Conservation (phyloP, 2,329 filamentous ascomycete species). For the Zalaria sp. region DNA sequence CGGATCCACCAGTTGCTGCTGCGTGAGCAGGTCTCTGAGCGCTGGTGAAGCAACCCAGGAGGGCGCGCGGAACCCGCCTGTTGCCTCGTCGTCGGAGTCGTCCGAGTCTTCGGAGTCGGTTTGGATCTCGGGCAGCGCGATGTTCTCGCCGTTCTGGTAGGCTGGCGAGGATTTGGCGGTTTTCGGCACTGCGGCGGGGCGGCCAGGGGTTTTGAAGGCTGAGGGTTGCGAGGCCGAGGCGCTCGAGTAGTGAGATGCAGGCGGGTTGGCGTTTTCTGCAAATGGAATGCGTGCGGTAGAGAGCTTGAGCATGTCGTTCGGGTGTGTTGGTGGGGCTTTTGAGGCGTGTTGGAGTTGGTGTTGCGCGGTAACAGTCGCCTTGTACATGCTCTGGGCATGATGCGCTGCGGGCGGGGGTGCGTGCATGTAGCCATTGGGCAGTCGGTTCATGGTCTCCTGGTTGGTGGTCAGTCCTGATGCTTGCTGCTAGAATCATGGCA, state of each 20-base stretch:
- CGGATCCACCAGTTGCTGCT: conserved; percentile 77
- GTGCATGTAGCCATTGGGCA: conserved; percentile 47
- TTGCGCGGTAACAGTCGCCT: conserved; percentile 51
- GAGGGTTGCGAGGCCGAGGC: conserved; percentile 9
- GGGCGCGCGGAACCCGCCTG: conserved; percentile 46
- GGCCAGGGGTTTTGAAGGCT: conserved; percentile 54
- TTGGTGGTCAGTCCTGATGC: conserved; percentile 7
- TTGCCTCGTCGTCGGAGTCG: conserved; percentile 38
- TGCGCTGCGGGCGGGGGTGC: conserved; percentile 39
- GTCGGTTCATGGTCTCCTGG: conserved; percentile 47
- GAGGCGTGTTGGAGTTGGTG: conserved; percentile 50
- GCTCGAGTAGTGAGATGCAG: conserved; percentile 5
- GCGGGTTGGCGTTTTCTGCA: conserved; percentile 50
- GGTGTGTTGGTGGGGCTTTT: conserved; percentile 39
- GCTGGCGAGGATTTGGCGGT: conserved; percentile 61
- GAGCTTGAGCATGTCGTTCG: conserved; percentile 74
- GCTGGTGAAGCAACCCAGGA: conserved; percentile 84
- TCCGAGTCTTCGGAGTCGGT: conserved; percentile 89
- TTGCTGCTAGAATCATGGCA: conserved; percentile 4
- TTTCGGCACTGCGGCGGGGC: conserved; percentile 31
- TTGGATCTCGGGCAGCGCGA: conserved; percentile 86
- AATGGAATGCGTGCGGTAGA: conserved; percentile 85
- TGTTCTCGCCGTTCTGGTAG: conserved; percentile 78
- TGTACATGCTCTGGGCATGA: conserved; percentile 40
- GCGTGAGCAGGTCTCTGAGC: conserved; percentile 57